A percentile compares a stretch with the other conserved stretches of the same genome.
These are phyloP conservation scores for Nigrospora oryzae DNA, from an alignment of 2,329 filamentous ascomycete species.

Conservation along the genomic window DNA sequence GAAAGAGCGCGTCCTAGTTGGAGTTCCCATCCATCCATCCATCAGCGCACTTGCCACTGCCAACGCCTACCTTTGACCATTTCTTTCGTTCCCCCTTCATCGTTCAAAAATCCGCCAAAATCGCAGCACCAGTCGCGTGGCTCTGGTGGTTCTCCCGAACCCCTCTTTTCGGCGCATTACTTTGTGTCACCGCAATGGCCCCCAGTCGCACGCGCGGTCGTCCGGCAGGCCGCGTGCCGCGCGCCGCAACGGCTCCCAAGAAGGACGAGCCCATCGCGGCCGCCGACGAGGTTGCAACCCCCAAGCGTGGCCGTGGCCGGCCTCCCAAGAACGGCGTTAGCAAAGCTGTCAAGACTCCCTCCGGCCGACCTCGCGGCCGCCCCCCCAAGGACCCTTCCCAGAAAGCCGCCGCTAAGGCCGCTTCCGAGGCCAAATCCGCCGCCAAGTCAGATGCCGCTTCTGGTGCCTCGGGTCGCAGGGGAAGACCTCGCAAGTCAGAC, in stretches of 20 bases:
- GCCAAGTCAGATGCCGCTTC: neutral
- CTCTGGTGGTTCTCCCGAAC: neutral
- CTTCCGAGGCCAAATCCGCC: slow-evolving; percentile 2
- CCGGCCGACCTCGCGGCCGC: slow-evolving; percentile 38
- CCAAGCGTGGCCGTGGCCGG: slow-evolving; percentile 28
- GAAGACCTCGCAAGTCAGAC: slow-evolving; percentile 23
- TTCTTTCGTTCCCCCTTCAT: neutral
- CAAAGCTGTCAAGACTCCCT: slow-evolving; percentile 22
- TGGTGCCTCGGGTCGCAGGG: slow-evolving; percentile 15
- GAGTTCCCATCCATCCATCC: too few species aligned
- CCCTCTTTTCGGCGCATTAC: neutral
- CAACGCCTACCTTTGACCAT: neutral
- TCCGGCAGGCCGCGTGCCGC: slow-evolving; percentile 4
- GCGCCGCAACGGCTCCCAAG: neutral
- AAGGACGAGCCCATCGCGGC: slow-evolving; percentile 9
- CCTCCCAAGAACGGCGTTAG: slow-evolving; percentile 29
- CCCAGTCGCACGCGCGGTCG: slow-evolving; percentile 3
- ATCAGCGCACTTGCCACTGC: too few species aligned
- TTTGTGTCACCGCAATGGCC: slow-evolving; percentile 1
- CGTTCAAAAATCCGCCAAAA: neutral
- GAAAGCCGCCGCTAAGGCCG: slow-evolving; percentile 14
- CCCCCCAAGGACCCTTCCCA: slow-evolving; percentile 31
- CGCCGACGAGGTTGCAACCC: slow-evolving; percentile 7
- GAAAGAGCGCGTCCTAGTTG: too few species aligned
- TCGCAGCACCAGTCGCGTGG: neutral